Evolutionary conservation across 2,329 filamentous ascomycete genomes (phyloP), one percentile per base, ranked within the genome.

Genomic region (Rhexocercosporidium sp.): DNA sequence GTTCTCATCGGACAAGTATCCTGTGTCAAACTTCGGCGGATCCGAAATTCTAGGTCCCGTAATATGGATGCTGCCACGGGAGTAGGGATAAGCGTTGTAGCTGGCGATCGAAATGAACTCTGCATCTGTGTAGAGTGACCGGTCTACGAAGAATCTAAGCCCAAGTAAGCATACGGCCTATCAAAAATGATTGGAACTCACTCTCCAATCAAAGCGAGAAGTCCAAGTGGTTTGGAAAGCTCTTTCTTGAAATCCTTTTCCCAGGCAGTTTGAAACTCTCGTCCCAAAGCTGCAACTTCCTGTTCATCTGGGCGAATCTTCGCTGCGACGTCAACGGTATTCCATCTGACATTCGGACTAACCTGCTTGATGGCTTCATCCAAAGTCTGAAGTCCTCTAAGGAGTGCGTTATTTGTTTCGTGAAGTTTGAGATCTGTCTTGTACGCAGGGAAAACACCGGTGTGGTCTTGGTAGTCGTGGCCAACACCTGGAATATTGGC

Each of bases 61-160:
- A 72, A 90, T 88, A 77, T 90, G 87, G 60, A 89, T 81, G 65
- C 82, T 80, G 0, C 88, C 88, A 0, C 86, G 83, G 1, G 86
- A 89, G 73, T 84, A 86, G 0, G 88, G 87, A 73, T 90, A 88
- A 0, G 81, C 80, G 0, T 82, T 86, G 76, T 84, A 89, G 7
- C 29, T 62, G 22, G 31, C 29, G 12, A 60, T 16, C 1, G 54
- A 37, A 3, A 65, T 29, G 0, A 61, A 64, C 49, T 68, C 61
- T 37, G 54, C 65, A n/a, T 62, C 31, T 14, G 56, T 25, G 5
- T n/a, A 2, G 9, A 34, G 20, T 41, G 20, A 12, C 1, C 34
- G n/a, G 3, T 37, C 31, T 14, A 20, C 54, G 4, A 57, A 22
- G 20, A 14, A 41, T 27, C 54, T 57, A 8, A 14, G 8, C 5